A percentile compares a stretch with the other conserved stretches of the same genome.
phyloP scores from a whole-genome alignment of 805 yeast genomes.

The Suhomyces prunicola region DNA sequence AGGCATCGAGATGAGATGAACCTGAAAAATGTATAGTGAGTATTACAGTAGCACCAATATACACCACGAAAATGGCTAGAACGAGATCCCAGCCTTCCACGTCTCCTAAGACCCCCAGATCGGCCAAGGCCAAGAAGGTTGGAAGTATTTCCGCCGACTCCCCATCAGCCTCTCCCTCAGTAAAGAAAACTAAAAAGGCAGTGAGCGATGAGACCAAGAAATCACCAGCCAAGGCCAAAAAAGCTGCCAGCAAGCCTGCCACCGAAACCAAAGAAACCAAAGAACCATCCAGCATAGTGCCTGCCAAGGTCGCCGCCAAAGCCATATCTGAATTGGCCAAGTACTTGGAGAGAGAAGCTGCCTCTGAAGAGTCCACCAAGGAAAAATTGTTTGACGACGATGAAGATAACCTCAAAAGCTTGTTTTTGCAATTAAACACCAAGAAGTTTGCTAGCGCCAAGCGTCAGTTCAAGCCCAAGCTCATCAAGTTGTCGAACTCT shows the following conservation, averaged over 20 bases:
- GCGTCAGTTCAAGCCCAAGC: constrained; percentile 54
- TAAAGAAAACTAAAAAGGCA: constrained; percentile 7
- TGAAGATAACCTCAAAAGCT: constrained; percentile 47
- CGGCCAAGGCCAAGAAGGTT: constrained; percentile 18
- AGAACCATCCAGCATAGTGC: constrained; percentile 3
- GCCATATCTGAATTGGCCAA: constrained; percentile 68
- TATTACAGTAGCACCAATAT: neutral
- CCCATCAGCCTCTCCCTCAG: constrained; percentile 21
- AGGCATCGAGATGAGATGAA: constrained; percentile 3
- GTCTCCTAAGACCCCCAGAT: constrained; percentile 24
- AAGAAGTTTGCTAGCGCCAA: constrained; percentile 63
- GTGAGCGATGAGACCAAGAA: constrained; percentile 3
- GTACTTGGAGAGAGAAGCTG: constrained; percentile 40
- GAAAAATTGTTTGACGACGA: constrained; percentile 49
- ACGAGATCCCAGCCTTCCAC: constrained; percentile 28
- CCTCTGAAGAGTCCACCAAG: constrained; percentile 21
- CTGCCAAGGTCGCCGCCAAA: constrained; percentile 22
- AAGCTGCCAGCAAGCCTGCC: neutral
- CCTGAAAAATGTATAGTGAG: constrained; percentile 1
- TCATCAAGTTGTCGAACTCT: constrained; percentile 46
- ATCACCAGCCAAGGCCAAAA: constrained; percentile 1
- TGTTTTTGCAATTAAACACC: constrained; percentile 62
- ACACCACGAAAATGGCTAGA: constrained; percentile 25
- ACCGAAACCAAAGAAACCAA: neutral
- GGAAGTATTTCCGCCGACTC: constrained; percentile 16